phyloP scores from a whole-genome alignment of 2,329 filamentous ascomycete species.

The Furcasterigmium sp. region DNA sequence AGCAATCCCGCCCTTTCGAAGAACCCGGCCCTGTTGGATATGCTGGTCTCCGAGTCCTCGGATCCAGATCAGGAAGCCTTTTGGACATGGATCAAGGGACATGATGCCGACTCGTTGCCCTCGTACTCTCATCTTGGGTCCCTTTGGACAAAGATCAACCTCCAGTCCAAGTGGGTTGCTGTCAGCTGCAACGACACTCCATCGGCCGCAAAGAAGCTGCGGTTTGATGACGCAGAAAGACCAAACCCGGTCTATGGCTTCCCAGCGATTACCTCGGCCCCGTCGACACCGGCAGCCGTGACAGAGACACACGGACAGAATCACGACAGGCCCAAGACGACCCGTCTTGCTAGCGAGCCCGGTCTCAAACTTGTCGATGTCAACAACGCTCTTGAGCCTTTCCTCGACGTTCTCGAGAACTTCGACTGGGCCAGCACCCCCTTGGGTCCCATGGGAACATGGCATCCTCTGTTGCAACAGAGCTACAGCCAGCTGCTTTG shows the following conservation, averaged over 20 bases:
- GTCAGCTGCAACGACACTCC: constrained; percentile 30
- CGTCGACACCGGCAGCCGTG: not conserved
- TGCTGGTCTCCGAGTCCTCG: constrained; percentile 21
- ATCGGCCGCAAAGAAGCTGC: not conserved
- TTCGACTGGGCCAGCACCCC: constrained; percentile 42
- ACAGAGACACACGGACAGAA: not conserved
- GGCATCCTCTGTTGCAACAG: constrained; percentile 42
- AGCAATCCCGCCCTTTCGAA: constrained; percentile 29
- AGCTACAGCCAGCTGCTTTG: constrained; percentile 36
- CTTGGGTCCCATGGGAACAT: constrained; percentile 39
- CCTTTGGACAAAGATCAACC: constrained; percentile 29
- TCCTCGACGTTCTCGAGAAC: constrained; percentile 31
- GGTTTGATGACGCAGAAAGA: too few relatives aligned
- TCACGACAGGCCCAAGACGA: constrained; percentile 12
- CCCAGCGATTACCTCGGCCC: not conserved
- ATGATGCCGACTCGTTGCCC: constrained; percentile 12
- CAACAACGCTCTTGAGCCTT: constrained; percentile 28
- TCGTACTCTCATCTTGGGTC: constrained; percentile 24
- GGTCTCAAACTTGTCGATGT: constrained; percentile 27
- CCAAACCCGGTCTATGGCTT: not conserved
- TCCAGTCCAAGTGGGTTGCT: constrained; percentile 29
- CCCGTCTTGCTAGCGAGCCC: constrained; percentile 15
- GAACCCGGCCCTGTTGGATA: constrained; percentile 22
- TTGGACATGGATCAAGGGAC: constrained; percentile 31
- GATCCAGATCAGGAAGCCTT: constrained; percentile 25